Conservation (phyloP, 148 eudicot species). For the Rhododendron vialii region DNA sequence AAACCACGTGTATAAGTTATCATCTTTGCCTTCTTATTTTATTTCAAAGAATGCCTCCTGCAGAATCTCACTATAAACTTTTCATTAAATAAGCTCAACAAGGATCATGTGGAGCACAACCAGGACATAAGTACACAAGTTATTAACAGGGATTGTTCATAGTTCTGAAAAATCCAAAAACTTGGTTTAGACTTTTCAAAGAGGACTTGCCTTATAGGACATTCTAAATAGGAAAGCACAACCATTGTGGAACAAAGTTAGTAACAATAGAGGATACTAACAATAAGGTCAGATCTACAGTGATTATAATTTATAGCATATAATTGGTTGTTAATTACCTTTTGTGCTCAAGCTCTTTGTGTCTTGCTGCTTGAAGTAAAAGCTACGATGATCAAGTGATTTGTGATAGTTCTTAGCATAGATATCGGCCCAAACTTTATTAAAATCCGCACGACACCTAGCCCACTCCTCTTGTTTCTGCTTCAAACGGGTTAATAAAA, state of each 20-base stretch:
- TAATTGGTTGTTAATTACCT: conserved; percentile 40
- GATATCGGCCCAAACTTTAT: conserved; percentile 84
- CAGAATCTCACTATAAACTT: neutral
- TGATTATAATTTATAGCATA: neutral
- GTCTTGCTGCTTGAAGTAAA: conserved; percentile 94
- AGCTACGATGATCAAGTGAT: conserved; percentile 95
- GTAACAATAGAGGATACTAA: neutral
- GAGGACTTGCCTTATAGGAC: neutral
- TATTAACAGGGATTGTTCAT: neutral
- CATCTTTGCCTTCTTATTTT: neutral
- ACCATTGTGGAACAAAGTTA: neutral
- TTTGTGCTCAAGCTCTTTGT: conserved; percentile 74
- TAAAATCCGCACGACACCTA: conserved; percentile 71
- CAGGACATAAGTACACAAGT: neutral
- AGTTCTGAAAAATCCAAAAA: neutral
- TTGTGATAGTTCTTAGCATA: conserved; percentile 85
- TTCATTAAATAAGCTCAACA: neutral
- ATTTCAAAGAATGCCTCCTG: neutral
- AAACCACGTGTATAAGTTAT: neutral
- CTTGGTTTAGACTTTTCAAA: neutral
- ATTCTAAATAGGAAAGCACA: neutral
- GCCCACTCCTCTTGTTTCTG: conserved; percentile 94
- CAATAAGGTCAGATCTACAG: neutral
- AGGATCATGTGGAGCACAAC: neutral
- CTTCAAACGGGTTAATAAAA: conserved; percentile 70